A percentile compares a stretch with the other conserved stretches of the same genome.
Conservation (phyloP, 2,329 filamentous ascomycete genomes). For the Microcyclospora pomicola region DNA sequence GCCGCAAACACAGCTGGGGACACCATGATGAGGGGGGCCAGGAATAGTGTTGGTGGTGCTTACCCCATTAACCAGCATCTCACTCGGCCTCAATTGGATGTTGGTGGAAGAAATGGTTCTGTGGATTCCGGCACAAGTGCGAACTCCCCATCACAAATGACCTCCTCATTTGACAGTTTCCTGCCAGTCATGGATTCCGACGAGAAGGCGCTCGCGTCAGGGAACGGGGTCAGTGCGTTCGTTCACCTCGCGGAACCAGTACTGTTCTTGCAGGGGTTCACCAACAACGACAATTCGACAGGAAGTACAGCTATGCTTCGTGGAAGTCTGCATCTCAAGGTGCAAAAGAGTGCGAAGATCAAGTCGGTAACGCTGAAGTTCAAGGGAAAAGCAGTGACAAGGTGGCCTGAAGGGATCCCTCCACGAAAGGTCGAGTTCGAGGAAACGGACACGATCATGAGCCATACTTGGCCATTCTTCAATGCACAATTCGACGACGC, state of each 20-base stretch:
- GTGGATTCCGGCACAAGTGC: not conserved
- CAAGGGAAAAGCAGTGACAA: conserved; percentile 69
- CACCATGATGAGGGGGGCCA: conserved; percentile 27
- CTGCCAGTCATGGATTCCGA: conserved; percentile 22
- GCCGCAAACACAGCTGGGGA: conserved; percentile 8
- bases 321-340: conserved; percentile 65
- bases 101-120: conserved; percentile 26
- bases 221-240: conserved; percentile 59
- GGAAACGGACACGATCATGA: conserved; percentile 75
- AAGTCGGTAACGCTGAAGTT: conserved; percentile 83
- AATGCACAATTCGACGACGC: conserved; percentile 55
- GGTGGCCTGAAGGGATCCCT: conserved; percentile 93
- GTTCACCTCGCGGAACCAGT: conserved; percentile 69
- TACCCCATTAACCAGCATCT: conserved; percentile 21
- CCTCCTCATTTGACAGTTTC: conserved; percentile 8
- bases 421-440: conserved; percentile 70
- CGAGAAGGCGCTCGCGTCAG: conserved; percentile 62
- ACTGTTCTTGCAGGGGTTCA: conserved; percentile 65
- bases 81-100: conserved; percentile 27
- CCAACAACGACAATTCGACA: conserved; percentile 50
- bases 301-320: conserved; percentile 69
- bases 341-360: conserved; percentile 83
- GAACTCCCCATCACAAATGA: conserved; percentile 7
- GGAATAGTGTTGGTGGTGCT: conserved; percentile 27
- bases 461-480: conserved; percentile 85